Base-by-base conservation (phyloP, 164 flowering plant species). In the Euptelea pleiosperma region DNA sequence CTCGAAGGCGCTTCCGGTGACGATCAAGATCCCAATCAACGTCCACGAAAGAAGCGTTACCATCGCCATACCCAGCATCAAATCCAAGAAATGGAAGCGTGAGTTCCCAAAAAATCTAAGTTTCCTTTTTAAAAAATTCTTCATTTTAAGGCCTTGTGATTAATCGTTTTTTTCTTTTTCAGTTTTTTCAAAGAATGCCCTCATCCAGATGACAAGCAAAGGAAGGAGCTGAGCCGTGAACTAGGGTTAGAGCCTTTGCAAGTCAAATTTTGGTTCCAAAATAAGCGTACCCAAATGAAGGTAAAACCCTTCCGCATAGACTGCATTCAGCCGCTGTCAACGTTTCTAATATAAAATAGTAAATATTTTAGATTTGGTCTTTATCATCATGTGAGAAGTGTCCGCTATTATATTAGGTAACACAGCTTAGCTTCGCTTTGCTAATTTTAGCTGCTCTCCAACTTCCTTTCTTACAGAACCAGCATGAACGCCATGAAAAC, bases 281-380 rank as follows among this genome's bases (percentile, higher is more conserved):
- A 91, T 72, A 91, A 89, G 67, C 86, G 98, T 40, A 91, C 98
- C 22, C 96, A 91, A 69, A 85, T 86, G 84, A 91, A 91, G 98
- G 98, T 90, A 74, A 57, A 18, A 10, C 39, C 18, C 41, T 51
- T 51, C 8, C 8, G 5, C n/a, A n/a, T n/a, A n/a, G n/a, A n/a
- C n/a, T n/a, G n/a, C n/a, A n/a, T n/a, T n/a, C n/a, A n/a, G n/a
- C n/a, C n/a, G n/a, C n/a, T n/a, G n/a, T n/a, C n/a, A n/a, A n/a
- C n/a, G n/a, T n/a, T n/a, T n/a, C n/a, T n/a, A n/a, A n/a, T n/a
- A n/a, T n/a, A n/a, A n/a, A n/a, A n/a, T n/a, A n/a, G n/a, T n/a
- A n/a, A n/a, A n/a, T n/a, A n/a, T n/a, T n/a, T n/a, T n/a, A n/a
- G n/a, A n/a, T n/a, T n/a, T n/a, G n/a, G n/a, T n/a, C n/a, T n/a